Base-by-base conservation (phyloP, 2,329 filamentous ascomycete genomes). In the Lecanosticta acicola region DNA sequence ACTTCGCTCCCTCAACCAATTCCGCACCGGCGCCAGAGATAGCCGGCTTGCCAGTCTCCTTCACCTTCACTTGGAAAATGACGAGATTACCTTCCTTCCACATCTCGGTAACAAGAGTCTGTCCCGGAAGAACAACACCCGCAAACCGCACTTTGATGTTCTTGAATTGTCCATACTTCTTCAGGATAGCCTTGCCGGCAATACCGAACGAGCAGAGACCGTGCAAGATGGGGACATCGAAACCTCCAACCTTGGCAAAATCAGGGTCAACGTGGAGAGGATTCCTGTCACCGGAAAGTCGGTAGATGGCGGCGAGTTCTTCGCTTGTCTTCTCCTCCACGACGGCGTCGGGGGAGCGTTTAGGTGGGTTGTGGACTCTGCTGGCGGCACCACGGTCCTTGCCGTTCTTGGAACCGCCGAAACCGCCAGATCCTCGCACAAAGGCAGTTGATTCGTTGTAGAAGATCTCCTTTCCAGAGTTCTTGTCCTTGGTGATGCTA, bases 371-470 rank as follows among this genome's bases (percentile, higher is more conserved):
- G 73, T 97, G 90, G 19, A 82, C 73, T 2, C 85, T 83, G 2
- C 87, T 94, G 36, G 86, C 81, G 13, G 84, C 81, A 49, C 91
- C 90, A 45, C 93, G 80, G 61, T 94, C 85, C 14, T 70, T 63
- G 19, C 83, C 81, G 71, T 90, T 91, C 69, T 80, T 82, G 43
- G 82, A 78, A 7, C 93, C 93, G 45, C 85, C 89, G 61, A 97
- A 97, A 45, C 90, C 89, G 55, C 93, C 93, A 48, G 83, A 85
- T 39, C 91, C 91, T 48, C 91, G 83, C 55, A 98, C 81, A 75
- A 98, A 96, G 56, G 90, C 80, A n/a, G 85, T 91, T 54, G 80
- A 81, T 70, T 98, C 93, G 71, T 96, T 97, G 77, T 97, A 97
- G 73, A 97, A 97, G 54, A 98, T 72, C 49, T 94, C 85, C 66